phyloP scores from a whole-genome alignment of 148 eudicot genomes.

The Gaultheria prostrata region DNA sequence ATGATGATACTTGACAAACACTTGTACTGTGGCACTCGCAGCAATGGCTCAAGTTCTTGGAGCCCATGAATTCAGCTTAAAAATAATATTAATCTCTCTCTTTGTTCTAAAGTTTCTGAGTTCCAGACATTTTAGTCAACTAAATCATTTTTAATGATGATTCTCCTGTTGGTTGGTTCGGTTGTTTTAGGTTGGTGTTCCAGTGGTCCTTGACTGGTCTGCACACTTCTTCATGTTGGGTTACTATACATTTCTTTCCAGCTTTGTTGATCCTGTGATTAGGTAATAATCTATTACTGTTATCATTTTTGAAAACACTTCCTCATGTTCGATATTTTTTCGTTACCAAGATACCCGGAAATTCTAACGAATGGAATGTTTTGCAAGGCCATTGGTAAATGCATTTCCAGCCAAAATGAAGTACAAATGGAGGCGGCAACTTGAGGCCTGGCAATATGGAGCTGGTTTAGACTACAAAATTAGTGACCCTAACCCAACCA shows the following conservation, averaged over 20 bases:
- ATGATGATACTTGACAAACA: background rate
- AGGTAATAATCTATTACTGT: conserved; percentile 40
- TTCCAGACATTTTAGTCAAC: background rate
- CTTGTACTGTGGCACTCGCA: background rate
- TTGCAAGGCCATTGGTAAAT: conserved; percentile 56
- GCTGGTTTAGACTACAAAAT: conserved; percentile 79
- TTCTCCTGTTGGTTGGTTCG: background rate
- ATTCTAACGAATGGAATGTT: conserved; percentile 1
- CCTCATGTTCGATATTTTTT: background rate
- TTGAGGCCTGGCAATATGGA: conserved; percentile 94
- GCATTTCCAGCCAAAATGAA: conserved; percentile 54
- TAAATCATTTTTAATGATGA: background rate
- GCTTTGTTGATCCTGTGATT: conserved; percentile 61
- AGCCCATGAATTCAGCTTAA: background rate
- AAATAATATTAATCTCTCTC: background rate
- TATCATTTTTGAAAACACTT: background rate
- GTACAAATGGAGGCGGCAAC: conserved; percentile 72
- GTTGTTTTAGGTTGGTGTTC: conserved; percentile 74
- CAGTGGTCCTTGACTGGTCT: conserved; percentile 80
- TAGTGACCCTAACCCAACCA: conserved; percentile 3
- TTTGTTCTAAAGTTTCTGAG: background rate
- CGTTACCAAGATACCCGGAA: background rate
- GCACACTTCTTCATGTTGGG: conserved; percentile 92
- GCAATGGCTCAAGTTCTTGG: background rate
- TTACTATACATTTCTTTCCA: conserved; percentile 76